phyloP scores from a whole-genome alignment of 2,329 filamentous ascomycete species.

The Sporothrix inflata region DNA sequence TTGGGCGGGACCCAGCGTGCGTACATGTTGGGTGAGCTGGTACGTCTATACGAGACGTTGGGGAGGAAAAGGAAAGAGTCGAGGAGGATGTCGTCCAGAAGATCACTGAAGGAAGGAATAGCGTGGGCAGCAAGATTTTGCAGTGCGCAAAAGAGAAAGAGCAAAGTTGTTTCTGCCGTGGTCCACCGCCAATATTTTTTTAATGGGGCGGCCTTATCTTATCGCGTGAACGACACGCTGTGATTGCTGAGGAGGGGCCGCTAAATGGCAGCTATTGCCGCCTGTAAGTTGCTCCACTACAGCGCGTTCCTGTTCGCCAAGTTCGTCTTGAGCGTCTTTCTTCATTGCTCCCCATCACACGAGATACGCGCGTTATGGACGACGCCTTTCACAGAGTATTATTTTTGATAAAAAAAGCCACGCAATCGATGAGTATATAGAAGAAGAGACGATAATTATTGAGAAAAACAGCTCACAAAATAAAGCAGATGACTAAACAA shows the following conservation, averaged over 20 bases:
- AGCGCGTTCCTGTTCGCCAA: background rate
- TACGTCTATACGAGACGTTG: background rate
- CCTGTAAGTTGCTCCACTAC: background rate
- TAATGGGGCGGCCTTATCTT: slow-evolving; percentile 8
- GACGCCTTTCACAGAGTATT: background rate
- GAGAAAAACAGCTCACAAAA: background rate
- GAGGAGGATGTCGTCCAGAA: no score
- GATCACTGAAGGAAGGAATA: background rate
- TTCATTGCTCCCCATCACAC: no score
- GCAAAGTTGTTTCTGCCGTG: slow-evolving; percentile 25
- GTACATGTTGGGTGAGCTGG: slow-evolving; percentile 37
- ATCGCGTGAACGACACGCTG: slow-evolving; percentile 6
- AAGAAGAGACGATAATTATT: background rate
- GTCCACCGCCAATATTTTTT: slow-evolving; percentile 31
- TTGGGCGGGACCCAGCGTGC: slow-evolving; percentile 45
- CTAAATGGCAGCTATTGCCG: no score
- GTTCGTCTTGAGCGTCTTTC: no score
- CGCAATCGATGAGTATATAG: background rate
- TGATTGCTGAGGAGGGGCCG: background rate
- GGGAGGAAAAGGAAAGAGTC: background rate
- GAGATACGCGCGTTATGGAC: no score
- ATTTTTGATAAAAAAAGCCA: background rate
- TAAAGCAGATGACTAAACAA: background rate
- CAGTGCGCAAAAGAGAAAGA: background rate
- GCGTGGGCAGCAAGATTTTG: background rate